Evolutionary conservation across 495 filamentous ascomycete species (phyloP), one percentile per base, ranked within the genome.

Genomic region (Penicillium dipodomyicola): DNA sequence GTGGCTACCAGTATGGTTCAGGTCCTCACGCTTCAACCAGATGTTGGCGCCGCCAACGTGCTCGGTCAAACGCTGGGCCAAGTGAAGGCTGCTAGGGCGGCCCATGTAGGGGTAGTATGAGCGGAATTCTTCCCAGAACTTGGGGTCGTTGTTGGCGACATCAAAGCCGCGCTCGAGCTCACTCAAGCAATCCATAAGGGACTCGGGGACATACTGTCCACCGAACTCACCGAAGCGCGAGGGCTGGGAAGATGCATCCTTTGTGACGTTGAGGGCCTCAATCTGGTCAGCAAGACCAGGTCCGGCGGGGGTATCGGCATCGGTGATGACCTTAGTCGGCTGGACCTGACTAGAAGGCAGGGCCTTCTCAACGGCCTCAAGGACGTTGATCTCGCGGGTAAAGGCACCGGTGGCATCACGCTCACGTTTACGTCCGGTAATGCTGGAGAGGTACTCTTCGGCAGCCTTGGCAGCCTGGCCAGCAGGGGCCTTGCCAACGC

Each of bases 91-190:
- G 59, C 91, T 92, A 15, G 94, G 94, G 5, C 94, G 86, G 40
- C 92, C 90, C 88, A 99, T 99, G 80, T 93, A 99, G 35, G 90
- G 89, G 74, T 99, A 99, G 78, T 96, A 96, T 5, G 90, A 90
- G 44, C 89, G 86, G 75, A 91, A 99, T 70, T 97, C 95, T 63
- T 96, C 89, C 94, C 94, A 99, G 80, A 97, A 99, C 27, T 81
- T 78, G 7, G 91, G 87, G 67, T 97, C 93, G 48, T 92, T 84
- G 61, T 85, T 85, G 41, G 91, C 89, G 44, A 84, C 73, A 57
- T 95, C 83, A 77, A 99, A 99, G n/a, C 93, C 94, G 10, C 79
- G 77, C 70, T 97, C 92, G 14, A 99, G 84, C 74, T 99, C 86
- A 0, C 85, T 83, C 60, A 99, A 77, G 67, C 94, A 97, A 73